A percentile compares a stretch with the other conserved stretches of the same genome.
Evolutionary conservation across 257 asterid genomes (phyloP).

Genomic region (Echium plantagineum): DNA sequence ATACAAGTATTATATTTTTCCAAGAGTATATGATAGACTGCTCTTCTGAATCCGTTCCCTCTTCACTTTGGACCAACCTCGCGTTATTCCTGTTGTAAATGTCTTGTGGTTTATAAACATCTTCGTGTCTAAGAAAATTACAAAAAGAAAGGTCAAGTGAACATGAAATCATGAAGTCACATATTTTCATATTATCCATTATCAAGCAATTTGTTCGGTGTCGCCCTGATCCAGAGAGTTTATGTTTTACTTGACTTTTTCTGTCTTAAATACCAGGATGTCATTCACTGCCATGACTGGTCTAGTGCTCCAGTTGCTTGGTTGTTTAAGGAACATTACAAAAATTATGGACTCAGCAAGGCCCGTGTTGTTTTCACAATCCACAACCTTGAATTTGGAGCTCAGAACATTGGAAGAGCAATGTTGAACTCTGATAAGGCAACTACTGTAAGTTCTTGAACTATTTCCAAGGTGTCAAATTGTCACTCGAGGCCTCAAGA

Average conservation of each 20-base stretch:
- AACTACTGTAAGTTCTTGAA: slow-evolving; percentile 62
- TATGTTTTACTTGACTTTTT: slow-evolving; percentile 5
- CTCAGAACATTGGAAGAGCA: slow-evolving; percentile 68
- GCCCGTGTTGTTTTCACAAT: slow-evolving; percentile 88
- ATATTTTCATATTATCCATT: not conserved
- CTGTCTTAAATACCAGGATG: slow-evolving; percentile 44
- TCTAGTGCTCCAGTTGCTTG: slow-evolving; percentile 99
- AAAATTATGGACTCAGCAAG: slow-evolving; percentile 78
- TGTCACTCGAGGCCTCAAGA: slow-evolving; percentile 1
- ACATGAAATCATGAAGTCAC: not conserved
- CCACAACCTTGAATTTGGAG: slow-evolving; percentile 97
- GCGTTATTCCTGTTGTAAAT: not conserved
- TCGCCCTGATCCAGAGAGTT: not conserved
- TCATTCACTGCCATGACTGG: slow-evolving; percentile 97
- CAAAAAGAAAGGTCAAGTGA: not conserved
- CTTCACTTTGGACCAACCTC: not conserved
- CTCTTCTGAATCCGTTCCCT: not conserved
- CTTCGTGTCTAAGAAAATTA: not conserved
- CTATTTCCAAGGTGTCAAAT: slow-evolving; percentile 1
- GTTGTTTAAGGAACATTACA: slow-evolving; percentile 81
- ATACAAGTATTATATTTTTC: not conserved
- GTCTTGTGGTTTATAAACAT: not conserved
- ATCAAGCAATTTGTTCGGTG: not conserved
- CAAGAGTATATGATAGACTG: not conserved
- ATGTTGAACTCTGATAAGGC: slow-evolving; percentile 69